Conservation (phyloP, 2,329 filamentous ascomycete species). For the Didymella exigua region DNA sequence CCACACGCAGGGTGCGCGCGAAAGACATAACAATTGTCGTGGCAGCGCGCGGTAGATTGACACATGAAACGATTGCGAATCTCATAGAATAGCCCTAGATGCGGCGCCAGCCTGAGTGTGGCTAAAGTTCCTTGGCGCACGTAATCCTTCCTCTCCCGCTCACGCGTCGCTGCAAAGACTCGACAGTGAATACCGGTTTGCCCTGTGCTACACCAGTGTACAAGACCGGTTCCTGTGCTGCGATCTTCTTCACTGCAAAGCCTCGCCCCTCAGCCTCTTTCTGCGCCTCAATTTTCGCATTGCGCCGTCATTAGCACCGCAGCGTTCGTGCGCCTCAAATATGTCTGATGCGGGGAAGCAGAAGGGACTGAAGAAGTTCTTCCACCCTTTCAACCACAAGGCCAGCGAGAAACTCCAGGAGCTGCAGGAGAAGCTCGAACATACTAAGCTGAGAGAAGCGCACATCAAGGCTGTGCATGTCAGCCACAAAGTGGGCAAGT, state of each 20-base stretch:
- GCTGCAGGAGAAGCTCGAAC: slow-evolving; percentile 53
- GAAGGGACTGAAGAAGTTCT: slow-evolving; percentile 45
- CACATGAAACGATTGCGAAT: neutral
- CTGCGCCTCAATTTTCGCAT: slow-evolving; percentile 17
- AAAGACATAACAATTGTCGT: neutral
- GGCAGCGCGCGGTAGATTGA: neutral
- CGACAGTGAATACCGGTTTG: slow-evolving; percentile 35
- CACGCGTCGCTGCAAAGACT: slow-evolving; percentile 10
- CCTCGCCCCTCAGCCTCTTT: slow-evolving; percentile 30
- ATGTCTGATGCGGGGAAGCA: slow-evolving; percentile 34
- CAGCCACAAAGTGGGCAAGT: slow-evolving; percentile 68
- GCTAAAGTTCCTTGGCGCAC: slow-evolving; percentile 12
- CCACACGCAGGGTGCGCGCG: neutral
- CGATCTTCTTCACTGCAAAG: slow-evolving; percentile 21
- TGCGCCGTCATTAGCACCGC: slow-evolving; percentile 14
- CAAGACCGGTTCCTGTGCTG: slow-evolving; percentile 27
- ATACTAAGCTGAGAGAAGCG: slow-evolving; percentile 54
- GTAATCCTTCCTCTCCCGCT: slow-evolving; percentile 21
- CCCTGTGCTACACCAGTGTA: slow-evolving; percentile 20
- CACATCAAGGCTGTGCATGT: slow-evolving; percentile 62
- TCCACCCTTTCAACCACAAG: slow-evolving; percentile 46
- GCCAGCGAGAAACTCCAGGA: slow-evolving; percentile 36
- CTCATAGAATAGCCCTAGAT: neutral
- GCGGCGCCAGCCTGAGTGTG: slow-evolving; percentile 11
- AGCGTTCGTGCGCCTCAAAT: slow-evolving; percentile 18